These are phyloP conservation scores for Citrullus amarus DNA, from an alignment of 306 rosid genomes.

Conservation along the genomic window DNA sequence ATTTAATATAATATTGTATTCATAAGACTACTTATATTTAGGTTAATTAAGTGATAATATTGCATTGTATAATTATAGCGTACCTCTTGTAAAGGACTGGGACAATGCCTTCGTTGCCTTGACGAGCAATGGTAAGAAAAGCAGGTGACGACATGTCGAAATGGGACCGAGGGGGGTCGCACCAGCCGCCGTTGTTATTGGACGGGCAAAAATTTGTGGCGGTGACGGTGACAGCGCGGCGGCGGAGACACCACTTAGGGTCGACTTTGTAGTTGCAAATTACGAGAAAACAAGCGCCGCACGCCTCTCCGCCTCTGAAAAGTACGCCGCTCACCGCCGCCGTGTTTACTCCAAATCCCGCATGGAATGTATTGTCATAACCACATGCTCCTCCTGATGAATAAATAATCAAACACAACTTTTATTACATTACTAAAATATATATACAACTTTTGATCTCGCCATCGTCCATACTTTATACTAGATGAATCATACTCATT, in stretches of 20 bases:
- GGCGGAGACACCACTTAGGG: constrained; percentile 60
- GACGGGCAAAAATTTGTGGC: constrained; percentile 84
- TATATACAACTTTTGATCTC: too few relatives aligned
- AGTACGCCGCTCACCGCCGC: constrained; percentile 62
- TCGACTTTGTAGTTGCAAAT: constrained; percentile 46
- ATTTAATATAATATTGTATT: too few relatives aligned
- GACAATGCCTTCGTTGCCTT: constrained; percentile 79
- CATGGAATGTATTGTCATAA: constrained; percentile 50
- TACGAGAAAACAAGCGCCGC: constrained; percentile 76
- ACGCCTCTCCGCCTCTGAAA: constrained; percentile 56
- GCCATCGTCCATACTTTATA: too few relatives aligned
- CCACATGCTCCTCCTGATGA: constrained; percentile 81
- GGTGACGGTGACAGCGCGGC: constrained; percentile 34
- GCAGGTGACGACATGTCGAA: constrained; percentile 83
- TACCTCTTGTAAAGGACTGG: constrained; percentile 64
- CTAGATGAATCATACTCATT: too few relatives aligned
- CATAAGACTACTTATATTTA: too few relatives aligned
- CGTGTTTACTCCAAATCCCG: constrained; percentile 71
- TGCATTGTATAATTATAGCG: too few relatives aligned
- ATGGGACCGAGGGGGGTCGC: constrained; percentile 70
- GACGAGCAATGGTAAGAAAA: constrained; percentile 56
- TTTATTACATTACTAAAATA: too few relatives aligned
- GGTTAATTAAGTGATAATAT: neutral
- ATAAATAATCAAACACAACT: too few relatives aligned
- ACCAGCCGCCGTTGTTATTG: constrained; percentile 79